Percentiles rank a stretch among this genome's conserved stretches.
Conservation (phyloP, 495 filamentous ascomycete species). For the Penicillium verhagenii region DNA sequence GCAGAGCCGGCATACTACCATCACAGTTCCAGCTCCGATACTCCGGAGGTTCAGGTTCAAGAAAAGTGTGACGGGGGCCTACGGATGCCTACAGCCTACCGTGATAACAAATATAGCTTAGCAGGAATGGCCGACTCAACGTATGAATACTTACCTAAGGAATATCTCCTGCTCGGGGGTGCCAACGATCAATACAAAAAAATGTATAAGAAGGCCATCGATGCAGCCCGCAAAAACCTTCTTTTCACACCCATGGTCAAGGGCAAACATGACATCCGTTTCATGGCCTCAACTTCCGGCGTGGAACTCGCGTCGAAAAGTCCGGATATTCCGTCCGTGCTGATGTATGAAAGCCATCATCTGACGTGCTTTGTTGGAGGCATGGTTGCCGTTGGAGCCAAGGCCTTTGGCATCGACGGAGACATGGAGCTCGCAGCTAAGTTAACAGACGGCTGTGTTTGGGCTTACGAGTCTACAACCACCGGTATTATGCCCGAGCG, state of each 20-base stretch:
- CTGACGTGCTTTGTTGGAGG: conserved; percentile 89
- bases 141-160: conserved; percentile 95
- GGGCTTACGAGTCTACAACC: conserved; percentile 79
- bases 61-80: conserved; percentile 31
- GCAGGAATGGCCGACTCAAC: conserved; percentile 86
- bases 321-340: conserved; percentile 5
- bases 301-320: conserved; percentile 24
- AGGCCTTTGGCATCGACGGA: conserved; percentile 72
- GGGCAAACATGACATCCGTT: conserved; percentile 70
- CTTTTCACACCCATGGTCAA: conserved; percentile 84
- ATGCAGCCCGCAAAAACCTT: conserved; percentile 70
- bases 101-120: conserved; percentile 59
- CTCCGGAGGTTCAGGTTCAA: neutral
- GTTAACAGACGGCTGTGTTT: conserved; percentile 90
- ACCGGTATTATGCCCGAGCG: conserved; percentile 91
- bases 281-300: conserved; percentile 59
- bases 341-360: conserved; percentile 67
- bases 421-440: conserved; percentile 81
- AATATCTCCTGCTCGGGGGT: conserved; percentile 73
- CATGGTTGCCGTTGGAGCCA: conserved; percentile 89
- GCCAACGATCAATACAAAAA: conserved; percentile 73
- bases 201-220: conserved; percentile 74
- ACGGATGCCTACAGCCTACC: conserved; percentile 18
- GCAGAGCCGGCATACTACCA: conserved; percentile 30
- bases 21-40: neutral